Evolutionary conservation across 805 yeast species (phyloP), one percentile per base, ranked within the genome.

Genomic region (Grigorovia transvaalensis): DNA sequence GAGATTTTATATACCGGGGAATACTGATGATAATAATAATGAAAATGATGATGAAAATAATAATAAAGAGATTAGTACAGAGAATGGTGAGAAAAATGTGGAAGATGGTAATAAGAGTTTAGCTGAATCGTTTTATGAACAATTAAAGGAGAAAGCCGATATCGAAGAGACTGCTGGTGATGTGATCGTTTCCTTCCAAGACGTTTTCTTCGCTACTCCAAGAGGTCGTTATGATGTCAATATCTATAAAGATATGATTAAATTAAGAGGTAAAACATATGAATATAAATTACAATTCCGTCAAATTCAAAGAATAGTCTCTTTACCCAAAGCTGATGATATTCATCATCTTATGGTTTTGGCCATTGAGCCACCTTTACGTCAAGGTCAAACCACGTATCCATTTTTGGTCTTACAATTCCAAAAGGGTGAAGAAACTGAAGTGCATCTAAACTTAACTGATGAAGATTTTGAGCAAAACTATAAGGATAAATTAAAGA

Each of bases 201-300:
- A 91, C 61, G 81, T 90, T 4, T 76, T 91, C 65, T 88, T 93
- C 76, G 80, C 93, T 53, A 93, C 98, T 1, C 99, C 99, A 62
- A 84, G 99, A 77, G 99, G 99, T 57, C 91, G 99, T 69, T 93
- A 90, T 68, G 98, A 93, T 68, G 85, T 93, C 60, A 97, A 91
- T 69, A 84, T 93, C 82, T 93, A 87, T 70, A 82, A 87, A 40
- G 79, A 80, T 33, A 85, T 93, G 49, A 79, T 93, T 69, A 82
- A 98, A 65, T 76, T 93, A 50, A 82, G 99, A 62, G 99, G 99
- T 67, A 93, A 91, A 70, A 93, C 98, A 1, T 93, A 93, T 71
- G 99, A 93, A 67, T 95, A 93, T 76, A 93, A 91, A 71, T 79
- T 93, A 54, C 96, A 86, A 67, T 91, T 87, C 69, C 78, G 82